Evolutionary conservation across 768 basidiomycete species (phyloP).

Genomic region (Kwoniella heveanensis): DNA sequence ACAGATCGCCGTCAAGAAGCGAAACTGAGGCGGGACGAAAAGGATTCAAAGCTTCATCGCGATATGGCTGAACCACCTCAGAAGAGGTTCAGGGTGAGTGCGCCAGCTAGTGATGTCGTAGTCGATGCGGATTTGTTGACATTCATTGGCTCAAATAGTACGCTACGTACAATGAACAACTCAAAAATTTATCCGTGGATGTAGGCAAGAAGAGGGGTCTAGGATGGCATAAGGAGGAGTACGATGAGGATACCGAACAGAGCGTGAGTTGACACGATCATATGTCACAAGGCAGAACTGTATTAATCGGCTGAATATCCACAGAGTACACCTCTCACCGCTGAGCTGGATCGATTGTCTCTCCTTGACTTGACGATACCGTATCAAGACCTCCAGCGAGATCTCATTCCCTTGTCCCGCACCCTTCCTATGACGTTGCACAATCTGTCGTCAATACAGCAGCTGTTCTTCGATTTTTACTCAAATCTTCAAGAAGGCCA

Average conservation of each 20-base stretch:
- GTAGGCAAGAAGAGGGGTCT: conserved; percentile 43
- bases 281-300: background rate
- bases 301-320: background rate
- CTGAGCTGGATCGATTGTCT: conserved; percentile 51
- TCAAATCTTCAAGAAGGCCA: conserved; percentile 31
- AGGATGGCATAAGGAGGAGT: conserved; percentile 45
- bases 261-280: conserved; percentile 29
- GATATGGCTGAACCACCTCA: conserved; percentile 47
- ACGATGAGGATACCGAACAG: conserved; percentile 41
- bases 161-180: conserved; percentile 48
- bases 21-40: background rate
- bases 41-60: background rate
- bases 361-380: conserved; percentile 53
- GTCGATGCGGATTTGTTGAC: conserved; percentile 4
- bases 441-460: conserved; percentile 42
- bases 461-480: conserved; percentile 45
- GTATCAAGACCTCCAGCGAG: conserved; percentile 47
- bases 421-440: conserved; percentile 53
- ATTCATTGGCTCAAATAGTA: conserved; percentile 27
- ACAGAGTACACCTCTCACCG: conserved; percentile 50
- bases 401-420: conserved; percentile 46
- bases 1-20: background rate
- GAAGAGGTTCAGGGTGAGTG: conserved; percentile 48
- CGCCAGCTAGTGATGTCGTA: background rate
- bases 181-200: conserved; percentile 50